Evolutionary conservation across 768 basidiomycete genomes (phyloP), one percentile per base, ranked within the genome.

Genomic region (Sarcomyxa edulis): DNA sequence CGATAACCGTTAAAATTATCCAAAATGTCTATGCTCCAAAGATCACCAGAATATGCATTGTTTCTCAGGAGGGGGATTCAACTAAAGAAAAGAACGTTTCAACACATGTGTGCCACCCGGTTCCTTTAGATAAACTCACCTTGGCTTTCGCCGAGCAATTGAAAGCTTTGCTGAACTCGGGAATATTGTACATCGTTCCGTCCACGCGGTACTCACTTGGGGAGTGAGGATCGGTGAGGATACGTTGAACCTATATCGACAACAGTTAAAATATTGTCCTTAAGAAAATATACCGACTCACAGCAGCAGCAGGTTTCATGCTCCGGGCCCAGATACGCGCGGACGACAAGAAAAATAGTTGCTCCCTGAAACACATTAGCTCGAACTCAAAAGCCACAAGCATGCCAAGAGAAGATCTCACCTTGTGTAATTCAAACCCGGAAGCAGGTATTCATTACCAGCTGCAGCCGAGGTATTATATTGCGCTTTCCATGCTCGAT

Each of bases 261-360:
- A 11, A 32, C 11, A 35, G 12, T 7, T 31, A 9, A 33, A n/a
- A n/a, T 33, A 23, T 15, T 16, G 11, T 27, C 22, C 18, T 18
- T 14, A 20, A 11, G 2, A 33, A 11, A n/a, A 15, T 5, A 22
- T 23, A 25, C 24, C 25, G 5, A 66, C 77, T 46, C 48, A 87
- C 84, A 18, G 84, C 84, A 19, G 84, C 76, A 30, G 78, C 82
- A 18, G 87, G 75, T 46, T 84, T 89, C 60, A 83, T 85, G 49
- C 78, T 80, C 52, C 78, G 72, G 0, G 83, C 89, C 90, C 90
- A 95, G n/a, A 85, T 78, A 19, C 85, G 76, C 10, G 78, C 93
- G 52, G 88, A 94, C 2, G 89, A 76, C 39, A 97, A 78, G 69
- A 96, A 97, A 66, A 97, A 97, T 20, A 97, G 62, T 65, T 97